Conservation (phyloP, 768 basidiomycete genomes). For the Pleurotus eryngii region DNA sequence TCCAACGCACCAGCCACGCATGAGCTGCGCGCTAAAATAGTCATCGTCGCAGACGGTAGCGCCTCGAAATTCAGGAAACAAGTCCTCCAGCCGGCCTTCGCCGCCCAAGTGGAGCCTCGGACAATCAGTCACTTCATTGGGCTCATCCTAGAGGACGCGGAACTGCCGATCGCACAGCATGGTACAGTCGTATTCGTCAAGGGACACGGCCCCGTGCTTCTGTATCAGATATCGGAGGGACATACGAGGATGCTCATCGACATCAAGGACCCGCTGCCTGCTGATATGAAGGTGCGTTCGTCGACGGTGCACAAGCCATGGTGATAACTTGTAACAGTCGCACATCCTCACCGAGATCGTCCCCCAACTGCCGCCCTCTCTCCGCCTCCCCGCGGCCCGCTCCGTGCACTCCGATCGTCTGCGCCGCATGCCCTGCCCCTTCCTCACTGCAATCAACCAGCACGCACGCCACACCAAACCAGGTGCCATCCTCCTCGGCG, state of each 20-base stretch:
- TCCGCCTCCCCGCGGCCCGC: conserved; percentile 59
- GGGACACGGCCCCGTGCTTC: conserved; percentile 80
- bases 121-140: conserved; percentile 84
- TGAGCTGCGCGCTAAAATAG: conserved; percentile 54
- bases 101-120: conserved; percentile 33
- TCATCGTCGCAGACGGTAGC: conserved; percentile 91
- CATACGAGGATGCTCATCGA: conserved; percentile 95
- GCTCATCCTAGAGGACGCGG: conserved; percentile 73
- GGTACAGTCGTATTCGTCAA: conserved; percentile 83
- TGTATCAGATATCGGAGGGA: conserved; percentile 86
- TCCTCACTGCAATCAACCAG: conserved; percentile 79
- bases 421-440: conserved; percentile 93
- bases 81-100: conserved; percentile 51
- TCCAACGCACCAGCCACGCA: conserved; percentile 42
- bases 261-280: conserved; percentile 78
- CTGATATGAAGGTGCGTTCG: conserved; percentile 66
- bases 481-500: conserved; percentile 84
- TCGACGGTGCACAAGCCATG: neutral
- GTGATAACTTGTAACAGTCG: conserved; percentile 30
- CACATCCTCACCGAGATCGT: conserved; percentile 72
- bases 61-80: conserved; percentile 84
- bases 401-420: conserved; percentile 78
- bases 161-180: conserved; percentile 70
- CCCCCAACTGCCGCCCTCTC: conserved; percentile 74
- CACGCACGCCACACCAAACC: conserved; percentile 44